Evolutionary conservation across 208 protist species (phyloP), one percentile per base, ranked within the genome.

Genomic region (Zelonia costaricensis): DNA sequence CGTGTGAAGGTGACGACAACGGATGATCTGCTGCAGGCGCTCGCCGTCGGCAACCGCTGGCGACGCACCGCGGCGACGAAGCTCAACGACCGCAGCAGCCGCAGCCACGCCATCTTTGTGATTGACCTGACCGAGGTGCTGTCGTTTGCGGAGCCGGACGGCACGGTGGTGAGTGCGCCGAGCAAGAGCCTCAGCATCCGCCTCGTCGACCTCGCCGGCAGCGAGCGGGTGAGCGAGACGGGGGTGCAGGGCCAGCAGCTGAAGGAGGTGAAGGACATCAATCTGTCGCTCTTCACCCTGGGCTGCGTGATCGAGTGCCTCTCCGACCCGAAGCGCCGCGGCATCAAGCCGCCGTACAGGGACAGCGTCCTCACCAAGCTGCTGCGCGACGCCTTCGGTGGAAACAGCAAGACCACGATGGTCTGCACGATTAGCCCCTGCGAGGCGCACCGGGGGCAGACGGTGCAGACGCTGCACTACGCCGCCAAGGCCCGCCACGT

Each of bases 391-490:
- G 79, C 85, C 22, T 93, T 97, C 55, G 92, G 87, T 38, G 89
- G 92, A 45, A 94, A 95, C 73, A 91, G 83, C 72, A 95, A 95
- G 54, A 97, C 88, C 10, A 92, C 88, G 43, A 86, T 97, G 69
- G 66, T 97, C 57, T 91, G 79, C 72, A 94, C 89, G 16, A 76
- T 97, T 35, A 60, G 76, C 18, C 92, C 92, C 5, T 78, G 74
- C 51, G 83, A 85, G 62, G 40, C 48, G 16, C 48, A 84, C 25
- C 82, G 83, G 16, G 1, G 20, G 28, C 79, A 93, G 47, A 93
- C 92, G 3, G 47, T 90, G 4, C 89, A 95, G 63, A 93, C 89
- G 9, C 86, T 97, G 9, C 63, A 86, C 56, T 97, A 93, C 75
- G 88, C 85, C 25, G 78, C 82, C 35, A 89, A 90, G 60, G 89